Base-by-base conservation (phyloP, 495 filamentous ascomycete species). In the Poronia punctata region DNA sequence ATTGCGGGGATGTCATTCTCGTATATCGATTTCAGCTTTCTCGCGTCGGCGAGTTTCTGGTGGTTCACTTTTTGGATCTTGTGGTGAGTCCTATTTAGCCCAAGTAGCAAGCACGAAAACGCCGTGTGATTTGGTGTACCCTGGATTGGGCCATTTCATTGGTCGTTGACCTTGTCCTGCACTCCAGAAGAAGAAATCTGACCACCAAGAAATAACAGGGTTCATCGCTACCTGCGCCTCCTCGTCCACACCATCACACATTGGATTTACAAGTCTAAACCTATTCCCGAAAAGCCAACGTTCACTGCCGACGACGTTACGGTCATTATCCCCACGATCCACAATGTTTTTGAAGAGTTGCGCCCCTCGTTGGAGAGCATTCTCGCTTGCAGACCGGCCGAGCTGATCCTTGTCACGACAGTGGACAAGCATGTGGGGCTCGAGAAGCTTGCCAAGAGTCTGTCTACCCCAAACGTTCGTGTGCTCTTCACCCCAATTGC, bases 351-450 rank as follows among this genome's bases (percentile, higher is more conserved):
- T 20, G 65, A 74, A 40, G 71, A 78, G 28, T 64, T 78, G 18
- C 64, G 61, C 24, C 57, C 64, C 8, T 72, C 71, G 11, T 50
- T 78, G 1, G 59, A 70, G 50, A 78, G 72, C 54, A 75, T 78
- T 31, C 46, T 78, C 15, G 71, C 70, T 10, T 74, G 70, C 50
- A 53, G 56, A 7, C 72, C 72, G 7, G 59, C 49, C 20, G 72
- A 76, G 50, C 57, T 78, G 35, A 69, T 78, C 22, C 60, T 78
- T 19, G 68, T 78, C 15, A 78, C 74, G 15, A 78, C 74, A 2
- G 58, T 56, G 38, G 71, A 74, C 53, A 78, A 74, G 50, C 54
- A 66, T 38, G 53, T 49, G 24, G 64, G 61, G 10, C 56, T 76
- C 21, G 44, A 66, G 20, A 48, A 54, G 50, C 65, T 76, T 40